Base-by-base conservation (phyloP, 2,329 filamentous ascomycete genomes). In the Xylariaceae sp. region DNA sequence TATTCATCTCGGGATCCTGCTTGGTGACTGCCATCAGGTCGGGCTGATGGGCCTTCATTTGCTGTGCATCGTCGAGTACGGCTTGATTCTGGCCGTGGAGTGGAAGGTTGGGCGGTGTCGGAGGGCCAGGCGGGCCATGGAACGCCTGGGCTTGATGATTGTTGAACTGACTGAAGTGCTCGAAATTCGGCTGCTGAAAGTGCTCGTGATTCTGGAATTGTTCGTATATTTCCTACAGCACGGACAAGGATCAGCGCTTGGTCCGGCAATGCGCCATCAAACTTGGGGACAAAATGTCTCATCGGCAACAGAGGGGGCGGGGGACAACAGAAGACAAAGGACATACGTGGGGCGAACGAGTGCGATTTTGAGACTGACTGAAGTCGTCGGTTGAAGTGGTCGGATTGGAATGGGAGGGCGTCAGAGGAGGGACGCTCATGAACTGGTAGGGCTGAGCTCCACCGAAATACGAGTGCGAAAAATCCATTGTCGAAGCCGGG, bases 291-390 rank as follows among this genome's bases (percentile, higher is more conserved):
- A 46, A 27, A 11, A 4, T n/a, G 40, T n/a, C 27, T 30, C 44
- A 27, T 10, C 39, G 32, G 30, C 22, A 7, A 27, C 22, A 7
- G 35, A n/a, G 40, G 35, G 38, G 32, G 39, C 32, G 15, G 35
- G 35, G 19, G 30, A 15, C 17, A 44, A 11, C 31, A 31, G 17
- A 17, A 17, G 35, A n/a, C 22, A 44, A 50, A 35, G 22, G 32
- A 75, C 76, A 68, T 69, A 82, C 78, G 64, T 77, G 74, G 59
- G 78, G 75, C 58, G 78, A 81, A 46, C 75, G 75, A 50, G 69
- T 75, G 62, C 68, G 53, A 30, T 53, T 53, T 19, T 53, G 52
- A 11, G 12, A 15, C 33, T 47, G 49, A 39, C 38, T 73, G 67
- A 76, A 81, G 47, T 81, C 78, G 49, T 81, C 77, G 35, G 12